Conservation (phyloP, 495 filamentous ascomycete species). For the Penicillium ucsense region DNA sequence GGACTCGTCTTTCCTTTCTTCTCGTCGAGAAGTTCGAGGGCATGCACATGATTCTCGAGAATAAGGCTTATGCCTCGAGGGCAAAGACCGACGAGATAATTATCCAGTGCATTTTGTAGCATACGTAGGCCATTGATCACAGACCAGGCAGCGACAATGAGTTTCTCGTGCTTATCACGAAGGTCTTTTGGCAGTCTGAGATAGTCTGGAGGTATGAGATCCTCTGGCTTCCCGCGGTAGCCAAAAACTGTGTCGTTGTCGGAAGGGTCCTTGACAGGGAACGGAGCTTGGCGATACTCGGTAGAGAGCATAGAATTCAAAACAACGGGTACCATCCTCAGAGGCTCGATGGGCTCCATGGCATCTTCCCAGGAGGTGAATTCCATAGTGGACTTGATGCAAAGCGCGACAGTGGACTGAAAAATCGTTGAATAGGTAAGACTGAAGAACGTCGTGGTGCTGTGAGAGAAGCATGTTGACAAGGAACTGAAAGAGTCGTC, state of each 20-base stretch:
- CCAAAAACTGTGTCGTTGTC: constrained; percentile 2
- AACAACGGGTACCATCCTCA: too few species aligned
- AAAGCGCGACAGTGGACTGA: too few species aligned
- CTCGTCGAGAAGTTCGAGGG: constrained; percentile 17
- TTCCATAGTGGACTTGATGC: too few species aligned
- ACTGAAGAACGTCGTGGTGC: too few species aligned
- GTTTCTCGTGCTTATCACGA: background rate
- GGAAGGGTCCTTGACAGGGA: too few species aligned
- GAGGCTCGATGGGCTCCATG: too few species aligned
- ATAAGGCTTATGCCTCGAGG: background rate
- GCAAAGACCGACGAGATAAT: constrained; percentile 15
- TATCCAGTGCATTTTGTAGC: background rate
- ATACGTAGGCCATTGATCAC: constrained; percentile 6
- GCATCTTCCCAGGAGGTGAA: too few species aligned
- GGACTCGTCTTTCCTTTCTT: background rate
- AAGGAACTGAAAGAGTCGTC: too few species aligned
- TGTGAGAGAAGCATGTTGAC: too few species aligned
- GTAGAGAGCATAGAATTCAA: too few species aligned
- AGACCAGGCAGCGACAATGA: constrained; percentile 1
- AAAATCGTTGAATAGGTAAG: too few species aligned
- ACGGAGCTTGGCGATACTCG: too few species aligned
- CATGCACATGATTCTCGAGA: constrained; percentile 4
- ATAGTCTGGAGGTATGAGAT: constrained; percentile 3
- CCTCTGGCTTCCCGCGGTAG: background rate
- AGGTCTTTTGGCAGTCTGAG: constrained; percentile 2